Conservation (phyloP, 345 rosid genomes). For the Psidium guajava region DNA sequence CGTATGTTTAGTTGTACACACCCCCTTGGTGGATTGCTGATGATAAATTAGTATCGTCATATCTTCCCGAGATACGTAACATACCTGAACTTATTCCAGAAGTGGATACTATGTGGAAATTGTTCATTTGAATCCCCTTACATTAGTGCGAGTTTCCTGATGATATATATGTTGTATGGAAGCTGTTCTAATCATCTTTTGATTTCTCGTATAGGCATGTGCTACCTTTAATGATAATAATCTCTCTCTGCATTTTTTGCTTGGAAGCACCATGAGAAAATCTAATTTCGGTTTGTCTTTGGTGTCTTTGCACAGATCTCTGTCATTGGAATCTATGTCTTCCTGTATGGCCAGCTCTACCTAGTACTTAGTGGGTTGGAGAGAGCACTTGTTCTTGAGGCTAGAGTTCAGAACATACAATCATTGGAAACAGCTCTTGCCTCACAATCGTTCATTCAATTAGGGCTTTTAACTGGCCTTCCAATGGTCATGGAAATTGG, state of each 20-base stretch:
- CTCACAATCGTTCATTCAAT: constrained; percentile 94
- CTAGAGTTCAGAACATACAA: constrained; percentile 63
- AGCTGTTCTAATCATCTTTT: background rate
- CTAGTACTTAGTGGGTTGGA: constrained; percentile 92
- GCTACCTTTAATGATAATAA: background rate
- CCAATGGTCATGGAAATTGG: constrained; percentile 99
- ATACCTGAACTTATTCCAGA: background rate
- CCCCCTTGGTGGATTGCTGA: background rate
- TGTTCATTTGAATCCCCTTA: background rate
- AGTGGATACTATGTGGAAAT: background rate
- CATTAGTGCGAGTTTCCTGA: background rate
- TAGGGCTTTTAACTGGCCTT: constrained; percentile 89
- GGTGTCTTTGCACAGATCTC: constrained; percentile 44
- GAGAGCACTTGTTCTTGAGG: constrained; percentile 55
- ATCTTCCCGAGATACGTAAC: background rate
- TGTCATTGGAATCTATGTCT: constrained; percentile 70
- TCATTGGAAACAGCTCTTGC: constrained; percentile 95
- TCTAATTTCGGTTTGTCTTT: background rate
- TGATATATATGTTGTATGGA: background rate
- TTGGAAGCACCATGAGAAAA: background rate
- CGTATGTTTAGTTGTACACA: background rate
- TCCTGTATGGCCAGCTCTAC: constrained; percentile 91
- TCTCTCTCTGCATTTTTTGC: background rate
- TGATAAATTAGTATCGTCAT: background rate
- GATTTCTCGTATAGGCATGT: background rate